phyloP scores from a whole-genome alignment of 2,329 filamentous ascomycete species.

The Ambrosiella cleistominuta region DNA sequence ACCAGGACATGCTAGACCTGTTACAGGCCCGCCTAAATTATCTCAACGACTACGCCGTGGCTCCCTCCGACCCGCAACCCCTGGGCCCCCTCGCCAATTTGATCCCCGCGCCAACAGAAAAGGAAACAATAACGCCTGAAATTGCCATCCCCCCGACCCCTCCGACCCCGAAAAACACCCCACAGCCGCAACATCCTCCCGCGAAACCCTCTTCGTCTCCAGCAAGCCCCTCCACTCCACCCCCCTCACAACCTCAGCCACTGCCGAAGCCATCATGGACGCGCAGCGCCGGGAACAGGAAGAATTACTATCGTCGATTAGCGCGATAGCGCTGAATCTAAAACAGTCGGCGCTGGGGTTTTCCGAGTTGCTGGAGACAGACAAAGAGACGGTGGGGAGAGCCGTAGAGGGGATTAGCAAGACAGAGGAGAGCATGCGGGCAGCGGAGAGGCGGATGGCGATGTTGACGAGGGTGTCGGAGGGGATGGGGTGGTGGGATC shows the following conservation, averaged over 20 bases:
- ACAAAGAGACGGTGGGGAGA: slow-evolving; percentile 52
- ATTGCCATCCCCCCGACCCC: not conserved
- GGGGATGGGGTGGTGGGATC: slow-evolving; percentile 71
- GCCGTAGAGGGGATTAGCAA: slow-evolving; percentile 61
- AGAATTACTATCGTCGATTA: slow-evolving; percentile 60
- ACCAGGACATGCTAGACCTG: slow-evolving; percentile 3
- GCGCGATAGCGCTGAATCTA: slow-evolving; percentile 59
- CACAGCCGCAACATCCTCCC: not conserved
- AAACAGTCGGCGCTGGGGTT: slow-evolving; percentile 61
- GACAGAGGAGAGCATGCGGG: slow-evolving; percentile 58
- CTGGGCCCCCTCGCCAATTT: slow-evolving; percentile 34
- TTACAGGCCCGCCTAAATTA: slow-evolving; percentile 4
- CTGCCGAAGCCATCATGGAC: slow-evolving; percentile 55
- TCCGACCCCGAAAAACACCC: slow-evolving; percentile 11
- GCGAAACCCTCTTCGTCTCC: slow-evolving; percentile 5
- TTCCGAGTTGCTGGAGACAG: slow-evolving; percentile 48
- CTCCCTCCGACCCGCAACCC: slow-evolving; percentile 11
- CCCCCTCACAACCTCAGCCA: slow-evolving; percentile 27
- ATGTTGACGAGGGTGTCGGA: slow-evolving; percentile 64
- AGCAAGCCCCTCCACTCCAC: slow-evolving; percentile 19
- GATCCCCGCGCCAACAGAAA: slow-evolving; percentile 37
- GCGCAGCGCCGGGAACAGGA: slow-evolving; percentile 72
- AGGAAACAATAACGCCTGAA: slow-evolving; percentile 18
- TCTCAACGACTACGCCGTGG: slow-evolving; percentile 15
- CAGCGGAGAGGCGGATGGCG: slow-evolving; percentile 61